A percentile compares a stretch with the other conserved stretches of the same genome.
These are phyloP conservation scores for Trichoderma sp. DNA, from an alignment of 2,329 filamentous ascomycete species.

Conservation along the genomic window DNA sequence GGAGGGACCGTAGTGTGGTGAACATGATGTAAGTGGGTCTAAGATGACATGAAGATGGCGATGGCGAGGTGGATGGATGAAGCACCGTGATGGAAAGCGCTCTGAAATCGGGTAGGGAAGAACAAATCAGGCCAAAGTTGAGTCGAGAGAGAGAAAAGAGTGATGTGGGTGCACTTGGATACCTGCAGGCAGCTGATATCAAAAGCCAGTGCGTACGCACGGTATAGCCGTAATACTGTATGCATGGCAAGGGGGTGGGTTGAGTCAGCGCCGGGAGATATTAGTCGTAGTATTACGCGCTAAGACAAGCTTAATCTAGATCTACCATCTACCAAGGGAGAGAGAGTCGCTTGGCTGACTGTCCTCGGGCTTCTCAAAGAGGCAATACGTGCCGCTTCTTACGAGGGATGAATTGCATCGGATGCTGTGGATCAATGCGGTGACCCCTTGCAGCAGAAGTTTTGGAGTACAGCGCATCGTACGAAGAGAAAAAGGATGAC, in stretches of 20 bases:
- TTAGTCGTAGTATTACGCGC: conserved; percentile 16
- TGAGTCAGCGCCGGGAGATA: conserved; percentile 8
- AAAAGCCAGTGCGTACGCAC: background rate
- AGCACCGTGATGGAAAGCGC: background rate
- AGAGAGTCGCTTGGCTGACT: background rate
- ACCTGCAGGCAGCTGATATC: background rate
- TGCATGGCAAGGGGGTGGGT: background rate
- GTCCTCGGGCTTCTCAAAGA: conserved; percentile 6
- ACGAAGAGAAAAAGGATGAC: background rate
- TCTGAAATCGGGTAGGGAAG: background rate
- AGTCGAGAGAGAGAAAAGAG: no score
- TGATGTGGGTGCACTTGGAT: no score
- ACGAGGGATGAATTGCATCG: background rate
- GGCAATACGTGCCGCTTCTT: conserved; percentile 6
- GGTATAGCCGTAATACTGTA: background rate
- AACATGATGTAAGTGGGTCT: background rate
- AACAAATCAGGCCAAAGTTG: no score
- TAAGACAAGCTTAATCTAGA: conserved; percentile 14
- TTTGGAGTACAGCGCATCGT: no score
- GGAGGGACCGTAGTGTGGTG: background rate
- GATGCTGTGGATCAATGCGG: background rate
- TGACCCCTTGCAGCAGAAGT: background rate
- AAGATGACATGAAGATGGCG: background rate
- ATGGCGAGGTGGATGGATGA: background rate
- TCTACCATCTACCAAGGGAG: background rate